Percentiles rank a stretch among this genome's conserved stretches.
Evolutionary conservation across 1,284 basidiomycete genomes (phyloP).

Genomic region (Apiotrichum gamsii): DNA sequence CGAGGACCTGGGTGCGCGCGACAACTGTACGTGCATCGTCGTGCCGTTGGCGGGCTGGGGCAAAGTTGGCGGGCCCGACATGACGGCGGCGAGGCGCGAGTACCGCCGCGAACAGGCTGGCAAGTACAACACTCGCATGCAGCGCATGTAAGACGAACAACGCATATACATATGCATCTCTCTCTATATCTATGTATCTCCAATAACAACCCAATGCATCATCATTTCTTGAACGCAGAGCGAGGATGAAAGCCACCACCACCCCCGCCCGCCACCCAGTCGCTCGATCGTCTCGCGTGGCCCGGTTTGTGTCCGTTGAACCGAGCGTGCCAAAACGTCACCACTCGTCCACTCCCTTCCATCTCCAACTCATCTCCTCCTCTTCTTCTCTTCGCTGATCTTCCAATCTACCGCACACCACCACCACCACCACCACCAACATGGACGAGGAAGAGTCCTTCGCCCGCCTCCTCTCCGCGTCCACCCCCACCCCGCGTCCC

Average conservation of each 20-base stretch:
- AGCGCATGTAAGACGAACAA: slow-evolving; percentile 36
- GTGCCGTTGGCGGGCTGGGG: slow-evolving; percentile 91
- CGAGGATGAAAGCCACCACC: no score
- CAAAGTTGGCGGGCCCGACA: slow-evolving; percentile 62
- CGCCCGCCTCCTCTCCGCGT: slow-evolving; percentile 38
- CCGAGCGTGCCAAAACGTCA: no score
- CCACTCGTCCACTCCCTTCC: no score
- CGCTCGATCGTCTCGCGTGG: no score
- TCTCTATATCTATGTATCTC: neutral
- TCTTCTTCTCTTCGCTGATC: no score
- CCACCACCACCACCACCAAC: slow-evolving; percentile 5
- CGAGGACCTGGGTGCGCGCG: slow-evolving; percentile 81
- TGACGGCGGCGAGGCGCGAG: slow-evolving; percentile 71
- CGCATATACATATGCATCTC: neutral
- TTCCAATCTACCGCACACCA: no score
- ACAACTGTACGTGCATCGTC: slow-evolving; percentile 89
- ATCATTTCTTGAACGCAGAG: no score
- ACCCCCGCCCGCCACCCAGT: no score
- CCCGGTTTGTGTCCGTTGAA: no score
- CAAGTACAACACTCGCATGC: slow-evolving; percentile 43
- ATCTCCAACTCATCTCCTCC: no score
- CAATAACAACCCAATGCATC: no score
- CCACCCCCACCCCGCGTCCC: slow-evolving; percentile 26
- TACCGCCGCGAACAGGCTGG: slow-evolving; percentile 67
- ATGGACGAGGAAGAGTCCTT: slow-evolving; percentile 45